Base-by-base conservation (phyloP, 805 yeast genomes). In the Spathaspora girioi region DNA sequence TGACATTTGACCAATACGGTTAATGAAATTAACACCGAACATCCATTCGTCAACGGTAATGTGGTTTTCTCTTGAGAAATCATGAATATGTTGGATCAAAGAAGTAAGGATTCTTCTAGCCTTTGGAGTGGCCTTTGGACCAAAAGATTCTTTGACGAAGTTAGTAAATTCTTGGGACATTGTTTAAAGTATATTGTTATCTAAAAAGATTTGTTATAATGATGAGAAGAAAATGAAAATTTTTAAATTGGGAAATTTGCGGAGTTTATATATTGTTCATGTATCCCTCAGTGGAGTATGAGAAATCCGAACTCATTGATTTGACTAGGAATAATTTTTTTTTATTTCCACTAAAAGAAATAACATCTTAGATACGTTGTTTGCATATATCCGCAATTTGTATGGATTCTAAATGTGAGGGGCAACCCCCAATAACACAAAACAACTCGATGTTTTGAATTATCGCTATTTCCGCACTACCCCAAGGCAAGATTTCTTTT, bases 11-110 rank as follows among this genome's bases (percentile, higher is more conserved):
- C 73, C 73, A 42, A 68, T 63, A 41, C 60, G 48, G 50, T 64
- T 69, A 41, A 69, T 47, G 53, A 69, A 64, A 27, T 59, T 59
- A 41, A 69, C 64, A 9, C 65, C 72, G 49, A 54, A 55, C 56
- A 64, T 50, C 72, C 73, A 69, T 54, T 69, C 73, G 1, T 69
- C 73, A 9, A 66, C 61, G 15, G 72, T 65, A 54, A 69, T 59
- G 45, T 57, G 48, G 43, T 65, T 66, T 47, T 69, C 73, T 43
- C 73, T 58, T 8, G 71, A 59, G 53, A 69, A 69, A 44, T 69
- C 73, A 45, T 69, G 73, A 10, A 69, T 50, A 49, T 69, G 73
- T 44, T 64, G 68, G 40, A 69, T 65, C 40, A 67, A 59, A 7
- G 67, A 64, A 14, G 51, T 50, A 23, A 64, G 47, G 14, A 64